phyloP scores from a whole-genome alignment of 202 grass and related monocot genomes.

The Schoenoplectus tabernaemontani region DNA sequence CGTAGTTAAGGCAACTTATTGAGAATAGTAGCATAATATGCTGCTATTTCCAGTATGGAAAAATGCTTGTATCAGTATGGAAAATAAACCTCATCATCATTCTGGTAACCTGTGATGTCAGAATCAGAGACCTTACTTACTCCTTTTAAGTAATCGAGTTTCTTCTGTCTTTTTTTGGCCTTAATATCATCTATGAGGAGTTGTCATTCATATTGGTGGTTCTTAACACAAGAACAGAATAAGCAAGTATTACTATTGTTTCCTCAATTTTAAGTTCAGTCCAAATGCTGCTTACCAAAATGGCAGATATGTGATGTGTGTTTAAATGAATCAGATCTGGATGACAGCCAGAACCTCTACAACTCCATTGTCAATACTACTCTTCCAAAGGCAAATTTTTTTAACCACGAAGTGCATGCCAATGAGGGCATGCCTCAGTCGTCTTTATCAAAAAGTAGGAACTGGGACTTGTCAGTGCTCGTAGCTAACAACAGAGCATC shows the following conservation, averaged over 20 bases:
- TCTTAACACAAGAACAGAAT: slow-evolving; percentile 7
- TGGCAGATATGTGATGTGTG: neutral
- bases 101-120: neutral
- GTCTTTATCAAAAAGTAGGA: neutral
- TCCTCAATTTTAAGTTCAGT: slow-evolving; percentile 11
- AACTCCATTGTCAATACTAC: slow-evolving; percentile 14
- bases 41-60: neutral
- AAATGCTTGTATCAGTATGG: neutral
- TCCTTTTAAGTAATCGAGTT: too few relatives aligned
- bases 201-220: neutral
- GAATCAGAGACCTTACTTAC: neutral
- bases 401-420: neutral
- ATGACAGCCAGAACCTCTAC: slow-evolving; percentile 4
- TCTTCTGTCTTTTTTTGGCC: neutral
- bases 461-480: slow-evolving; percentile 20
- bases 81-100: neutral
- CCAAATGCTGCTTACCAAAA: neutral
- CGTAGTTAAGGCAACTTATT: neutral
- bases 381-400: slow-evolving; percentile 18
- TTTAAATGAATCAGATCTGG: slow-evolving; percentile 10
- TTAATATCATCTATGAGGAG: neutral
- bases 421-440: neutral
- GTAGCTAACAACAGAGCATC: neutral
- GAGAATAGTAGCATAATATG: neutral
- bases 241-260: neutral